Percentiles rank a stretch among this genome's conserved stretches.
These are phyloP conservation scores for Candida krabiensis DNA, from an alignment of 805 yeast species.

Conservation along the genomic window DNA sequence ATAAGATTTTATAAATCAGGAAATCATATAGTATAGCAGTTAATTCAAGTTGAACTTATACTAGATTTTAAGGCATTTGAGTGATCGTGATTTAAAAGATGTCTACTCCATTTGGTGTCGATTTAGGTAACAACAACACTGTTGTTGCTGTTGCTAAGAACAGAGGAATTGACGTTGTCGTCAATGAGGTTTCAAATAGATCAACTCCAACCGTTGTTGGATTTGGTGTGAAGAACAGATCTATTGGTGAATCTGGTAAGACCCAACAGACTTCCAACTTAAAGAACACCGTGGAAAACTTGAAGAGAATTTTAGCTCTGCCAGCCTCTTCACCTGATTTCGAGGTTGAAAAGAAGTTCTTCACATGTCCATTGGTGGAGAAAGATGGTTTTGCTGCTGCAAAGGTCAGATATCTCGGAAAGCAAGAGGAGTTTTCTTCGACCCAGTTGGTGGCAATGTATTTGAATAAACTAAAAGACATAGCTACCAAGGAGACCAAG, in stretches of 20 bases:
- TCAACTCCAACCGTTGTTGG: slow-evolving; percentile 89
- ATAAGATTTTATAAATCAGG: too few relatives aligned
- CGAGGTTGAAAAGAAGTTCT: slow-evolving; percentile 68
- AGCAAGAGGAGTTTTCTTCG: slow-evolving; percentile 75
- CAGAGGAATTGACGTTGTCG: slow-evolving; percentile 97
- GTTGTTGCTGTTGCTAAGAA: slow-evolving; percentile 96
- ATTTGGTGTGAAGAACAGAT: slow-evolving; percentile 85
- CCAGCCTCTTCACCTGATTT: slow-evolving; percentile 73
- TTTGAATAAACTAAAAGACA: slow-evolving; percentile 84
- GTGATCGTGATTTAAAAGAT: too few relatives aligned
- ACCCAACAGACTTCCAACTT: slow-evolving; percentile 95
- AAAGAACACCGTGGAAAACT: slow-evolving; percentile 92
- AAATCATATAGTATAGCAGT: too few relatives aligned
- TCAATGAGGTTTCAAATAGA: slow-evolving; percentile 98
- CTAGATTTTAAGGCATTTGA: too few relatives aligned
- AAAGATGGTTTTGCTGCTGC: slow-evolving; percentile 77
- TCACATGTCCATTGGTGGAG: slow-evolving; percentile 70
- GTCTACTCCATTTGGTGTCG: slow-evolving; percentile 97
- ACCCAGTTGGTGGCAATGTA: slow-evolving; percentile 95
- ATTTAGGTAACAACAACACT: slow-evolving; percentile 92
- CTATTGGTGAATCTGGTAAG: slow-evolving; percentile 93
- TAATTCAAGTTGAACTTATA: too few relatives aligned
- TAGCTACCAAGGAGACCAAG: slow-evolving; percentile 79
- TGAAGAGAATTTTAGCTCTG: slow-evolving; percentile 91
- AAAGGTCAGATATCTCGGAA: slow-evolving; percentile 81